These are phyloP conservation scores for Haplosporangium sp. DNA, from an alignment of 371 early-diverging fungal genomes.

Conservation along the genomic window DNA sequence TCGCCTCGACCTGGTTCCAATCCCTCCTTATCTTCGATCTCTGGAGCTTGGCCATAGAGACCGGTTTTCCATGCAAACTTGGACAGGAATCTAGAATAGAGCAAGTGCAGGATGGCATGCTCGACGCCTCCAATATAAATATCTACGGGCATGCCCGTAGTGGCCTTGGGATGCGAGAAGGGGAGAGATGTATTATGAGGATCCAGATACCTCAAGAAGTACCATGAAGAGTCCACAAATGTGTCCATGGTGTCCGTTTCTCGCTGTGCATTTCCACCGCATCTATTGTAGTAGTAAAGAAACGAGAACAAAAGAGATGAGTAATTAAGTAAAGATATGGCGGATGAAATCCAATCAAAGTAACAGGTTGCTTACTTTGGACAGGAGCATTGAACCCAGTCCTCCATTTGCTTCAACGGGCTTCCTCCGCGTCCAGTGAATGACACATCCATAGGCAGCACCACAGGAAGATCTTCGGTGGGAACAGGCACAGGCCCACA, in stretches of 20 bases:
- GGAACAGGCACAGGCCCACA: conserved; percentile 93
- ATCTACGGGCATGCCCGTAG: conserved; percentile 84
- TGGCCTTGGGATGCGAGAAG: conserved; percentile 69
- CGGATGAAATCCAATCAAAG: background rate
- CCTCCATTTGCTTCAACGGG: conserved; percentile 68
- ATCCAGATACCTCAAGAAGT: conserved; percentile 88
- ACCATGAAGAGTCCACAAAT: conserved; percentile 97
- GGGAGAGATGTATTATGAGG: conserved; percentile 74
- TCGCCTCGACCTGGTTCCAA: conserved; percentile 70
- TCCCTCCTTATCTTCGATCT: conserved; percentile 56
- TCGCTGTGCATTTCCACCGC: conserved; percentile 77
- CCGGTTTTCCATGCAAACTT: conserved; percentile 79
- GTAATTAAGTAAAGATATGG: no score
- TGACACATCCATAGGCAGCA: conserved; percentile 72
- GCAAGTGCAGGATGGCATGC: conserved; percentile 93
- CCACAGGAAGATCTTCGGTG: conserved; percentile 82
- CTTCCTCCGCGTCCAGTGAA: conserved; percentile 81
- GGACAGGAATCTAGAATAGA: conserved; percentile 92
- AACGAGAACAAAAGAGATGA: background rate
- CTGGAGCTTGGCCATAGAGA: conserved; percentile 55
- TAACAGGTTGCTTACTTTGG: conserved; percentile 72
- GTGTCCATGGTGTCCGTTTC: conserved; percentile 97
- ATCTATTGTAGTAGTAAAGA: conserved; percentile 53
- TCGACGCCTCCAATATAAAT: conserved; percentile 96
- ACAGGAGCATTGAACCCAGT: conserved; percentile 76